Evolutionary conservation across 2,329 filamentous ascomycete species (phyloP).

Genomic region (Tympanopsis confertula): DNA sequence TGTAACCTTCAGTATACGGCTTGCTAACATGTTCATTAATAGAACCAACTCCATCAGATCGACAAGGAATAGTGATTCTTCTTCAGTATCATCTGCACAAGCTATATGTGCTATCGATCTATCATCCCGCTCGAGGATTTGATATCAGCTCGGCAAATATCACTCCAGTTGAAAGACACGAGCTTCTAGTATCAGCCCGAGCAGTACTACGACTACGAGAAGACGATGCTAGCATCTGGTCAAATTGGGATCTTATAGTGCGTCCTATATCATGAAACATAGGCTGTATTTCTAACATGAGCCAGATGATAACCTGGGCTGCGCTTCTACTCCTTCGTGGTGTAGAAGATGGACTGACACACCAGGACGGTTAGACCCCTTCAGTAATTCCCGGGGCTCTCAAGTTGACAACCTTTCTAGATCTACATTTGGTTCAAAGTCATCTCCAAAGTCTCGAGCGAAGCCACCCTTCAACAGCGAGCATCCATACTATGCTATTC

Average conservation of each 20-base stretch:
- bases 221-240: conserved; percentile 17
- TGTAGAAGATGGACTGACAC: conserved; percentile 9
- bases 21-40: background rate
- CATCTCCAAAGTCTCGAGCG: conserved; percentile 12
- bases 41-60: conserved; percentile 14
- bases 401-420: conserved; percentile 8
- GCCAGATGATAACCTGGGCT: conserved; percentile 16
- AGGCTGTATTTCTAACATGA: background rate
- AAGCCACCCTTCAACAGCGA: conserved; percentile 9
- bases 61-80: conserved; percentile 15
- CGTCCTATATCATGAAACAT: conserved; percentile 2
- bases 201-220: conserved; percentile 13
- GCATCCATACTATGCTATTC: conserved; percentile 12
- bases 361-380: conserved; percentile 11
- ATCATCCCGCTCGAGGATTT: conserved; percentile 15
- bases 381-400: background rate
- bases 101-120: conserved; percentile 16
- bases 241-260: conserved; percentile 17
- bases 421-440: conserved; percentile 11
- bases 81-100: conserved; percentile 17
- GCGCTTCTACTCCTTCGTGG: conserved; percentile 3
- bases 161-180: conserved; percentile 12
- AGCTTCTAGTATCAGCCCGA: conserved; percentile 14
- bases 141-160: conserved; percentile 14
- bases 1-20: background rate